Evolutionary conservation across 306 rosid genomes (phyloP), one percentile per base, ranked within the genome.

Genomic region (Potentilla sterilis): DNA sequence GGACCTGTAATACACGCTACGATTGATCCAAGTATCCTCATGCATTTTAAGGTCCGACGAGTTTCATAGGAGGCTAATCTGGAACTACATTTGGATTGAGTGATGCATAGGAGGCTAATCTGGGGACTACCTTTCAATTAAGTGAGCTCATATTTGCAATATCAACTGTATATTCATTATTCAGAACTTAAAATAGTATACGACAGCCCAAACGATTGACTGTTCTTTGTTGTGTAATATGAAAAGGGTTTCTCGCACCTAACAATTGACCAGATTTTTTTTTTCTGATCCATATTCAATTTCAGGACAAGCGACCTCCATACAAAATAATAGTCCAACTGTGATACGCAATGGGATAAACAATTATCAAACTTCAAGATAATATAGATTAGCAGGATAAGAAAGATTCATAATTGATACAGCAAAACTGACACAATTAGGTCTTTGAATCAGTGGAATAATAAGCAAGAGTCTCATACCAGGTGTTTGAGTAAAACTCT

Each of bases 241-340:
- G 42, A 16, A 35, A 35, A 34, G 44, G 37, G 70, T 34, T 58
- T 11, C 62, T 52, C 16, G 32, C 41, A 81, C 81, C 70, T 51
- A 76, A 70, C 49, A 70, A 48, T 70, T 80, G 84, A 80, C 80
- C 80, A 42, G 14, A 2, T 3, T 18, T 28, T 28, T 2, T 14
- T 18, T 42, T n/a, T 42, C 7, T 24, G 37, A n/a, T 44, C 13
- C 2, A 5, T 21, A 34, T 57, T 58, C 46, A 52, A 67, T 55
- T 38, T 19, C n/a, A 22, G 44, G 14, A 52, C 77, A 72, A 72
- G 61, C 18, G 16, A 75, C 61, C 61, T 38, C 48, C 41, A 21
- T 24, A 28, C 57, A 24, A 41, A 28, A 44, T 47, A 65, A 38
- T 55, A 61, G 54, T 35, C 62, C 58, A 75, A 69, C 28, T 48